Base-by-base conservation (phyloP, 2,329 filamentous ascomycete species). In the Aureobasidium musti region DNA sequence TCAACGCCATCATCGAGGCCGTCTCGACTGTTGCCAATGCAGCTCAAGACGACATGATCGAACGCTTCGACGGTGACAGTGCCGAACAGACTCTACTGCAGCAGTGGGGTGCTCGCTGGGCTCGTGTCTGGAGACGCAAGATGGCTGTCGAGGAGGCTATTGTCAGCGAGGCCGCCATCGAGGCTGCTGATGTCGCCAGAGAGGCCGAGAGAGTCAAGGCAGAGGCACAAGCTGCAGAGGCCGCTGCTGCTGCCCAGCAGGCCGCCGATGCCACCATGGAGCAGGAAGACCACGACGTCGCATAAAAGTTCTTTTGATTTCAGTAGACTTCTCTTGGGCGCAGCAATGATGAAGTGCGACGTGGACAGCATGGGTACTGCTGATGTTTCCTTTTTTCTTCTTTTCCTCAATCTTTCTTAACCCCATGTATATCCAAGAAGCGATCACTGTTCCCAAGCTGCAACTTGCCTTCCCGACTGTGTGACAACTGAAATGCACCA, bases 81-180 rank as follows among this genome's bases (percentile, higher is more conserved):
- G 84, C 83, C 41, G 82, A 86, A 37, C 86, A 89, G 71, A 84
- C 84, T 68, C 81, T 93, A 70, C 84, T 96, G 67, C 84, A 85
- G 69, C 84, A 86, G 60, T 98, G 95, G 95, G 93, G 90, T 0
- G 85, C 87, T 74, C 86, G 92, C 56, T 99, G 95, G 95, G 81
- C 91, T 69, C 85, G 91, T 37, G 92, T 95, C 1, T 97, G 97
- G 77, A 82, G 88, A 73, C 84, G 95, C 50, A 90, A 92, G 78
- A 86, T 86, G 17, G 91, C 91, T 2, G 91, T 98, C 17, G 93
- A 98, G 79, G 92, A 97, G 78, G 85, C 90, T 0, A 83, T 86
- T 68, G 84, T 88, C 21, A 80, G 81, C 13, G 86, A 87, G 71
- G 81, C 81, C 21, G 81, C 85, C 61, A 79, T 82, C 3, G 78